A percentile compares a stretch with the other conserved stretches of the same genome.
Evolutionary conservation across 1,284 basidiomycete species (phyloP).

Genomic region (Taiwanofungus camphoratus): DNA sequence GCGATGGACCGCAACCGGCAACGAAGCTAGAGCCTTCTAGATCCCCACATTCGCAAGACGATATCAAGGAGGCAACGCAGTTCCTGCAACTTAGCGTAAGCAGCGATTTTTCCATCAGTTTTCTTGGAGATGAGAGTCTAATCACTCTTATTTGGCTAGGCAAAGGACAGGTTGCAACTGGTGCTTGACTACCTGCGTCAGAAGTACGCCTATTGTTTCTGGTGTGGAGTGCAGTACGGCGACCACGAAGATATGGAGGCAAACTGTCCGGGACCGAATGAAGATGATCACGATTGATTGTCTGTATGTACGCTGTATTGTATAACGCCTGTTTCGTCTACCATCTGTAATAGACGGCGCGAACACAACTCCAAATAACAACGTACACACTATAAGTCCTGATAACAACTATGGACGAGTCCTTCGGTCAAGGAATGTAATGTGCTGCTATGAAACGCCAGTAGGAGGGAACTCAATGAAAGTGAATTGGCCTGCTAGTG

Average conservation of each 20-base stretch:
- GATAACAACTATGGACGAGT: no score
- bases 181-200: conserved; percentile 71
- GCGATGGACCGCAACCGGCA: conserved; percentile 26
- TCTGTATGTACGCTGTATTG: no score
- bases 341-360: no score
- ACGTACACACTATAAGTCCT: no score
- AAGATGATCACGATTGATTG: conserved; percentile 76
- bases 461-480: no score
- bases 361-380: no score
- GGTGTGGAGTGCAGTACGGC: conserved; percentile 78
- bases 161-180: conserved; percentile 59
- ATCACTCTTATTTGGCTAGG: conserved; percentile 34
- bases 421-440: no score
- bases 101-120: conserved; percentile 6
- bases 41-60: conserved; percentile 42
- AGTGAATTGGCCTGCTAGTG: no score
- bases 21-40: conserved; percentile 20
- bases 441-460: no score
- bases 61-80: conserved; percentile 58
- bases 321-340: no score
- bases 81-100: conserved; percentile 65
- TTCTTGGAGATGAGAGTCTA: background rate
- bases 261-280: conserved; percentile 71
- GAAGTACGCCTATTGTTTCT: conserved; percentile 75
- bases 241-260: conserved; percentile 52